Evolutionary conservation across 805 yeast species (phyloP).

Genomic region (Starmera dryadoides): DNA sequence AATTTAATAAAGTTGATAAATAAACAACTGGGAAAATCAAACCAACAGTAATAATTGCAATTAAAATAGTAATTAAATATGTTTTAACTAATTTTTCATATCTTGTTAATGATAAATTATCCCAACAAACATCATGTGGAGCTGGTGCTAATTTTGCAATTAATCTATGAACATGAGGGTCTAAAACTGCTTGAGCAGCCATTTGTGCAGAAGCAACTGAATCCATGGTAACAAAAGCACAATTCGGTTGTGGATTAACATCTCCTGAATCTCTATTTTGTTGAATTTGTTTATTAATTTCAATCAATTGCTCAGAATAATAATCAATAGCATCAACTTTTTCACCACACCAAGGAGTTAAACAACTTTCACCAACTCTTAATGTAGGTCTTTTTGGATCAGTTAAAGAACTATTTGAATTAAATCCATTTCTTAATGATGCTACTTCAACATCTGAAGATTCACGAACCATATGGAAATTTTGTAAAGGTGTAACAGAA

Average conservation of each 20-base stretch:
- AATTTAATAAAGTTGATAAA: conserved; percentile 73
- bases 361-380: conserved; percentile 56
- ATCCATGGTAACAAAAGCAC: conserved; percentile 93
- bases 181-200: conserved; percentile 92
- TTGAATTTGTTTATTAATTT: conserved; percentile 61
- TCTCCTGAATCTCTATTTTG: conserved; percentile 39
- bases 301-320: conserved; percentile 57
- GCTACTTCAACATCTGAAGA: conserved; percentile 1
- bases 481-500: conserved; percentile 14
- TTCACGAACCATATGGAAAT: conserved; percentile 1
- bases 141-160: conserved; percentile 90
- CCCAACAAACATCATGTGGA: conserved; percentile 93
- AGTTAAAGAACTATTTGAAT: not conserved
- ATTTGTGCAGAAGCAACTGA: conserved; percentile 93
- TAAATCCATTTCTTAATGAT: no score
- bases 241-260: conserved; percentile 63
- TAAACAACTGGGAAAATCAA: conserved; percentile 81
- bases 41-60: conserved; percentile 52
- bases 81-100: conserved; percentile 56
- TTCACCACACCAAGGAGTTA: conserved; percentile 57
- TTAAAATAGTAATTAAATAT: conserved; percentile 29
- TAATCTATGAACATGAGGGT: conserved; percentile 78
- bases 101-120: conserved; percentile 72
- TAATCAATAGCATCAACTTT: conserved; percentile 76
- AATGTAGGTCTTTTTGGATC: conserved; percentile 17